Evolutionary conservation across 1,284 basidiomycete genomes (phyloP), one percentile per base, ranked within the genome.

Genomic region (Trametes versicolor): DNA sequence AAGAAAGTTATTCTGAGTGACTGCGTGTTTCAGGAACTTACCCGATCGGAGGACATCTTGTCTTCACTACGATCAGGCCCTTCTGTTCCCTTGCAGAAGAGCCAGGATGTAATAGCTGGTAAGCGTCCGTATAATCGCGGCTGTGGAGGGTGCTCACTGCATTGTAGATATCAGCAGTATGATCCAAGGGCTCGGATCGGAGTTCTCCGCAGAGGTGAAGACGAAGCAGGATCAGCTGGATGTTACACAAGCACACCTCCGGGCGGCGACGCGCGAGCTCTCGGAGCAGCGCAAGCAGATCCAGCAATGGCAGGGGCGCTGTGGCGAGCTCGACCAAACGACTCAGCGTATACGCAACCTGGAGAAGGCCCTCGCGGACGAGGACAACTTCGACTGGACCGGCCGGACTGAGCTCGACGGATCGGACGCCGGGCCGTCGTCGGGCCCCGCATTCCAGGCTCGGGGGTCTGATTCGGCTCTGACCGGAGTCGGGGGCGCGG

Each of bases 31-130:
- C 71, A 93, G 88, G 92, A 95, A 68, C 78, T 94, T 52, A 85
- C 87, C 47, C 82, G 90, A 63, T 87, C 89, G 13, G 94, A 98
- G 70, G 92, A 94, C 72, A 80, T 94, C 13, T 79, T 95, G 2
- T 83, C 88, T 19, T 87, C 86, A 27, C 77, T 95, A 65, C 88
- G 92, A 45, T 82, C 88, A 0, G 89, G 89, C 4, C 88, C 91
- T 41, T 85, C 90, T 13, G 83, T 83, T 13, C 94, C 94, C 0
- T 86, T 93, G 45, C 92, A 95, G 76, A 93, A 96, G 74, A 96
- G 94, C 69, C 89, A 95, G 69, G 95, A 98, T 75, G 92, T 99
- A 19, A 88, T 97, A 66, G 85, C 91, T 72, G 94, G 95, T 93
- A 72, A 67, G 82, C 70, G 36, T 53, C 29, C 32, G 36, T 53